Evolutionary conservation across 352 stramenopile species (phyloP), one percentile per base, ranked within the genome.

Genomic region (Phytophthora cryptogea): DNA sequence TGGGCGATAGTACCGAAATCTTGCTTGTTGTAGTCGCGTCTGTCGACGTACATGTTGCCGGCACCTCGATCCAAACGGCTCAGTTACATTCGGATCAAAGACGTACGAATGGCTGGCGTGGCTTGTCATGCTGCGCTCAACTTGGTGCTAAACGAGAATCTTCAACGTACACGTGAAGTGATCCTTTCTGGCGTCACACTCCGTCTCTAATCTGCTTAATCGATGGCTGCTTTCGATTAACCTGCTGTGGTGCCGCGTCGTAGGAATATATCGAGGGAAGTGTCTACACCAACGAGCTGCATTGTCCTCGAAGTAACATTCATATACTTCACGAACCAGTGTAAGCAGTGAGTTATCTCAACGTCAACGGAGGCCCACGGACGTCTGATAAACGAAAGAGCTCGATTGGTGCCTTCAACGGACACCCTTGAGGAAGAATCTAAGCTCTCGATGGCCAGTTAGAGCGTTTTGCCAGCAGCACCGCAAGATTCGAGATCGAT

Each of bases 381-480:
- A 23, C 20, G 20, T 8, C 31, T 36, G 31, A 36, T 36, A 36
- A 36, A 4, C 10, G 17, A 41, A 1, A 41, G 11, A 42, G 14
- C 16, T 42, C 36, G 32, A 4, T 6, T 9, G 2, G 11, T 37
- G 32, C 10, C 32, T 3, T 37, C 32, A 37, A 37, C 8, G 32
- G 3, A 6, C 32, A 14, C 26, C 35, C 26, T 26, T 2, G 32
- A 20, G 8, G 9, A 42, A 30, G 30, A 53, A 53, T 41, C 30
- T 41, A 30, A 33, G 13, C n/a, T 31, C 31, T 43, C 16, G 37
- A 43, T 23, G n/a, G 37, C n/a, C 37, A 43, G 37, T 26, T 23
- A 27, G 30, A 30, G 16, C 30, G 31, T 53, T 41, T 53, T 42
- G 40, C 16, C 40, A 11, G 42, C 28, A 51, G 8, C 9, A 46